These are phyloP conservation scores for Panaeolus cyanescens DNA, from an alignment of 768 basidiomycete species.

Conservation along the genomic window DNA sequence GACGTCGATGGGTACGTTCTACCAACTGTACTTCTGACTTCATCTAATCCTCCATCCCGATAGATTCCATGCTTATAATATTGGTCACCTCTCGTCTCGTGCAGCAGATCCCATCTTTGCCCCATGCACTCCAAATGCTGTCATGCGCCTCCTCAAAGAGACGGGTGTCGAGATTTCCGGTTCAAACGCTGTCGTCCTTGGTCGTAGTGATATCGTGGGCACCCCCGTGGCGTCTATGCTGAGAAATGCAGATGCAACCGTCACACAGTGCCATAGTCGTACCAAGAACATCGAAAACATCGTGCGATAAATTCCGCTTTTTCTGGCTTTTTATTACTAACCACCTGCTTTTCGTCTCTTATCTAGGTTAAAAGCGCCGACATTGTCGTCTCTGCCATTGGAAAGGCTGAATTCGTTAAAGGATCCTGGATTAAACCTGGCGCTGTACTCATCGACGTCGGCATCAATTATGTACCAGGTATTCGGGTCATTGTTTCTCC, in stretches of 20 bases:
- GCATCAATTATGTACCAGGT: constrained; percentile 96
- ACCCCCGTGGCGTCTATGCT: constrained; percentile 93
- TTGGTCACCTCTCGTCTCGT: constrained; percentile 91
- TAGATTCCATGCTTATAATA: constrained; percentile 98
- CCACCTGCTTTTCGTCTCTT: background rate
- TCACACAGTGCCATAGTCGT: constrained; percentile 95
- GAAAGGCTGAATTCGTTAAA: constrained; percentile 86
- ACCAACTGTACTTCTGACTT: background rate
- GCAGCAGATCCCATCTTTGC: constrained; percentile 87
- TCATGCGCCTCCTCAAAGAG: constrained; percentile 86
- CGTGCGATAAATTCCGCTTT: constrained; percentile 43
- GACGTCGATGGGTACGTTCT: constrained; percentile 89
- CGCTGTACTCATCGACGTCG: constrained; percentile 95
- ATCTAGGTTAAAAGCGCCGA: constrained; percentile 82
- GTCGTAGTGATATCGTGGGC: constrained; percentile 97
- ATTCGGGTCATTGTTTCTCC: constrained; percentile 15
- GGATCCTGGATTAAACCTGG: constrained; percentile 96
- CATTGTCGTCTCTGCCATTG: constrained; percentile 96
- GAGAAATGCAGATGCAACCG: constrained; percentile 88
- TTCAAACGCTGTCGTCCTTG: constrained; percentile 87
- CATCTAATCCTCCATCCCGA: background rate
- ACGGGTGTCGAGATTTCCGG: constrained; percentile 81
- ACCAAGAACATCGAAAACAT: constrained; percentile 81
- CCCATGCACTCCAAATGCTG: constrained; percentile 95
- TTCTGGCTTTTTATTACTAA: background rate